Conservation (phyloP, 495 filamentous ascomycete species). For the Apiosordaria backusii region DNA sequence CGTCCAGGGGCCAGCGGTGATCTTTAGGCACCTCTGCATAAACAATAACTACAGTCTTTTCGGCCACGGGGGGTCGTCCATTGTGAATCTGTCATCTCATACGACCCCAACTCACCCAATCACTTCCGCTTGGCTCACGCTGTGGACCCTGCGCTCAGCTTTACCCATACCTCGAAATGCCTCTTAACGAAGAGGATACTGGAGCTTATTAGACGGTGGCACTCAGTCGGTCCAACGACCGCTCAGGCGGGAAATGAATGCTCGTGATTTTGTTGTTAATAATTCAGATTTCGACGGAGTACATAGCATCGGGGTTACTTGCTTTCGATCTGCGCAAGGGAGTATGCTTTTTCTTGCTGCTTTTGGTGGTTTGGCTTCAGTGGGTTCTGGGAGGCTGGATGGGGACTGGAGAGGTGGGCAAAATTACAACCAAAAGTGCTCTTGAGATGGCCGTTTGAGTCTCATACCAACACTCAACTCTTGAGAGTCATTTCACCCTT, state of each 20-base stretch:
- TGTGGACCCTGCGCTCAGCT: background rate
- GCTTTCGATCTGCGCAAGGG: background rate
- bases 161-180: background rate
- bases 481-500: background rate
- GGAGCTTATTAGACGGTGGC: background rate
- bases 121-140: background rate
- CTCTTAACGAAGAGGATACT: background rate
- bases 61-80: background rate
- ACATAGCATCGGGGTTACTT: constrained; percentile 15
- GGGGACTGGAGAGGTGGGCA: background rate
- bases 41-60: background rate
- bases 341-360: background rate
- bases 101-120: background rate
- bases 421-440: background rate
- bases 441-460: background rate
- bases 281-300: constrained; percentile 14
- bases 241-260: constrained; percentile 1
- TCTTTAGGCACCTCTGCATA: constrained; percentile 1
- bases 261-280: constrained; percentile 17
- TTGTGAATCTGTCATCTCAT: background rate
- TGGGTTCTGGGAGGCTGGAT: background rate
- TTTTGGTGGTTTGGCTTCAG: background rate
- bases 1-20: constrained; percentile 48
- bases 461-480: background rate
- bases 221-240: background rate